Evolutionary conservation across 805 yeast species (phyloP), one percentile per base, ranked within the genome.

Genomic region (Lipomyces orientalis): DNA sequence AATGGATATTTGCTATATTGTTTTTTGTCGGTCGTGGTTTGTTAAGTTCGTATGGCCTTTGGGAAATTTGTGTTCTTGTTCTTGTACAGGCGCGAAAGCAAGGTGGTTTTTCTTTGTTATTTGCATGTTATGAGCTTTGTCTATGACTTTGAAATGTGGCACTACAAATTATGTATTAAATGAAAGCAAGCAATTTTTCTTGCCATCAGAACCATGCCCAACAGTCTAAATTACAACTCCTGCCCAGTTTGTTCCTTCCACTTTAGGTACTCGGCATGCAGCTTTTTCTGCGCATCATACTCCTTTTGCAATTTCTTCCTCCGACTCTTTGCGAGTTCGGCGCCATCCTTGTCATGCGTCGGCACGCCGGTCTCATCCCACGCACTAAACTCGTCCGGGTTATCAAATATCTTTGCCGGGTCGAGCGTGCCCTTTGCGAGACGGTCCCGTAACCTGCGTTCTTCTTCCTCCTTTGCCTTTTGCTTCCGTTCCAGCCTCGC

Each of bases 361-460:
- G 99, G 99, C 19, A 95, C 66, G 0, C 99, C 99, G 46, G 84
- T 79, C 33, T 85, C 93, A 76, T 95, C 98, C 90, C 94, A 95
- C 75, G 86, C 90, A 9, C 86, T 78, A 77, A 86, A 95, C 65
- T 84, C 85, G 4, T 75, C 79, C 64, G 85, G 85, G 10, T 66
- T 62, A 12, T 54, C 4, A 81, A 93, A 95, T 87, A 95, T 79
- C 33, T 90, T 93, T 52, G 76, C 67, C 1, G 98, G 97, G 8
- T 87, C 76, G 2, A 88, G 72, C 75, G 86, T 87, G 69, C 94
- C 90, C 79, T 89, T 91, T 73, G 88, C 92, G 75, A 89, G 88
- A 69, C 84, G 83, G 68, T 89, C 90, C 66, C 84, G 84, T 64
- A 82, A 77, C 74, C 82, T 85, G 70, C 81, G 80, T 73, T 84